These are phyloP conservation scores for Cladosporium phlei DNA, from an alignment of 2,329 filamentous ascomycete species.

Conservation along the genomic window DNA sequence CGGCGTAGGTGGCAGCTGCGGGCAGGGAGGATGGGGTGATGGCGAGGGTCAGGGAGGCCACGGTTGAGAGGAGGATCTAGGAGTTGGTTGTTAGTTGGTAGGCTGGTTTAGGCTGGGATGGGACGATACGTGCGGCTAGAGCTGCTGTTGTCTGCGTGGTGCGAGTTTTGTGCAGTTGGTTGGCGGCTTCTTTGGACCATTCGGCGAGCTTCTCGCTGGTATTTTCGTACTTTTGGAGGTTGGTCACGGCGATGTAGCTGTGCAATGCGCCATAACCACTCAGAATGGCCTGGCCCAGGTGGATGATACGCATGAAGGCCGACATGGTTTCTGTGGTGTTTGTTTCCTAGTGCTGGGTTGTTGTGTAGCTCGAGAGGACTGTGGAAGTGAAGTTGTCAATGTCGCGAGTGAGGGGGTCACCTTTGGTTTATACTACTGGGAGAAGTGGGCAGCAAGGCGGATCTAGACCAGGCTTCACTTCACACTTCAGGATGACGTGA, in stretches of 20 bases:
- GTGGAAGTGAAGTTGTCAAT: neutral
- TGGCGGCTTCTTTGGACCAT: constrained; percentile 40
- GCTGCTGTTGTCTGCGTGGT: constrained; percentile 41
- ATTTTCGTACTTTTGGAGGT: constrained; percentile 44
- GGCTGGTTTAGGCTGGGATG: constrained; percentile 5
- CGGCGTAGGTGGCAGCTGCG: neutral
- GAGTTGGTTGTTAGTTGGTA: neutral
- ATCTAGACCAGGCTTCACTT: too few species aligned
- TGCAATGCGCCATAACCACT: constrained; percentile 41
- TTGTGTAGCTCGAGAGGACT: constrained; percentile 1
- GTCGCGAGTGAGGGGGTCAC: too few species aligned
- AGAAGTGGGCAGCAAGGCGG: too few species aligned
- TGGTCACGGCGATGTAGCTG: constrained; percentile 41
- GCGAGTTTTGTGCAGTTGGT: constrained; percentile 42
- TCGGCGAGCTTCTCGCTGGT: constrained; percentile 42
- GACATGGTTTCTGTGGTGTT: too few species aligned
- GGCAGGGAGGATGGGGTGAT: constrained; percentile 12
- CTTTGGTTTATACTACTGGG: too few species aligned
- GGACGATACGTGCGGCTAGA: constrained; percentile 30
- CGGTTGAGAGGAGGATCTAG: constrained; percentile 29
- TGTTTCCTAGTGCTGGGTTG: constrained; percentile 12
- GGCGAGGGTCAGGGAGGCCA: constrained; percentile 24
- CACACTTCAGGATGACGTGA: too few species aligned
- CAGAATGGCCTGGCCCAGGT: constrained; percentile 38
- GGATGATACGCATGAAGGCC: constrained; percentile 27